Evolutionary conservation across 208 protist genomes (phyloP).

Genomic region (Leishmania major): DNA sequence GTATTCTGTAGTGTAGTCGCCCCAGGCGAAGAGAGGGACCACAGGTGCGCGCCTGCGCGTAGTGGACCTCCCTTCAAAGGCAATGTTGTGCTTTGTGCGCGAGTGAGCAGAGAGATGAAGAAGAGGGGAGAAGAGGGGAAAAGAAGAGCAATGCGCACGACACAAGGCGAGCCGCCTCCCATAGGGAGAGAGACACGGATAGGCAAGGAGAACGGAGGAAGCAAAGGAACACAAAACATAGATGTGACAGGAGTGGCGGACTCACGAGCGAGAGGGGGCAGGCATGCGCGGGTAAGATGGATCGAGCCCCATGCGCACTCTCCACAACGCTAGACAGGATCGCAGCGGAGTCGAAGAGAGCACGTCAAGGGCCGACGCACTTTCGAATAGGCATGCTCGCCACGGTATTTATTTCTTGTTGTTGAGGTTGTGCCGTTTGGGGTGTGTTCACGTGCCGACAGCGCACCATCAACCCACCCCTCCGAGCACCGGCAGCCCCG

Average conservation of each 20-base stretch:
- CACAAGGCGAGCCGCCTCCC: not conserved
- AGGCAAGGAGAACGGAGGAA: not conserved
- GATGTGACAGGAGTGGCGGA: not conserved
- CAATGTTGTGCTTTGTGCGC: not conserved
- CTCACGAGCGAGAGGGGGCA: not conserved
- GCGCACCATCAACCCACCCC: not conserved
- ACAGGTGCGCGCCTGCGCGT: not conserved
- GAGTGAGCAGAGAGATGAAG: not conserved
- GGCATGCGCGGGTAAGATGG: not conserved
- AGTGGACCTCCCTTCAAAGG: not conserved
- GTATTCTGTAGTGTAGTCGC: not conserved
- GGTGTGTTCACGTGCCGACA: not conserved
- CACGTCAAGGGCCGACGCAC: too few relatives aligned
- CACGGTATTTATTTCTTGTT: conserved; percentile 6
- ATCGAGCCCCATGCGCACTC: not conserved
- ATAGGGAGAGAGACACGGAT: not conserved
- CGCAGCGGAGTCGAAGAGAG: not conserved
- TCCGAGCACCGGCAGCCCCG: not conserved
- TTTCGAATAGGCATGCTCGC: not conserved
- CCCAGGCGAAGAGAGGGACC: not conserved
- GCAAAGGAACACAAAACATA: not conserved
- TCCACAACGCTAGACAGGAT: not conserved
- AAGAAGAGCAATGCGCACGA: conserved; percentile 6
- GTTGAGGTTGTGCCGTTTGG: not conserved
- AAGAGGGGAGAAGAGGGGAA: not conserved